These are phyloP conservation scores for Penicillium soppii DNA, from an alignment of 495 filamentous ascomycete genomes.

Conservation along the genomic window DNA sequence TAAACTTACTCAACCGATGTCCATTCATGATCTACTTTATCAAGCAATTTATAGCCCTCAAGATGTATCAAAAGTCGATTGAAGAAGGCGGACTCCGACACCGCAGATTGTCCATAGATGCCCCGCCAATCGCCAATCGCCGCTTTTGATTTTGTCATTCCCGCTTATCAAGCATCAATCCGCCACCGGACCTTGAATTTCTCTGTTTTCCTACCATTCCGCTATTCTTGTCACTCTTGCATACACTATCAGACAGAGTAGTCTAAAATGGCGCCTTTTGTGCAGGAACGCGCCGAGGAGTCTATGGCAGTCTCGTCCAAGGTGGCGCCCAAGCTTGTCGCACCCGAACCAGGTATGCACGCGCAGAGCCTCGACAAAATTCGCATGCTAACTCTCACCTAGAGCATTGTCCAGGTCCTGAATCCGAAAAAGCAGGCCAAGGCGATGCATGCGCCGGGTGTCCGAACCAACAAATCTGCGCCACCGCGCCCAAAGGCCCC, in stretches of 20 bases:
- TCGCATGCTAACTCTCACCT: conserved; percentile 4
- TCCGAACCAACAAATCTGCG: conserved; percentile 94
- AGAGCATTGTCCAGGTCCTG: conserved; percentile 95
- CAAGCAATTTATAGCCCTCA: no score
- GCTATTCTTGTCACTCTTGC: conserved; percentile 1
- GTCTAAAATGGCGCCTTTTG: conserved; percentile 61
- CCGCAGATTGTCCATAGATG: conserved; percentile 16
- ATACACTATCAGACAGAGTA: background rate
- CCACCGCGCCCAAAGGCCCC: conserved; percentile 89
- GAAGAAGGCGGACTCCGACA: conserved; percentile 18
- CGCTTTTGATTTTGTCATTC: conserved; percentile 34
- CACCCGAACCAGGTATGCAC: conserved; percentile 76
- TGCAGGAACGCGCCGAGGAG: conserved; percentile 65
- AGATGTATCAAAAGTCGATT: background rate
- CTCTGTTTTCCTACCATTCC: background rate
- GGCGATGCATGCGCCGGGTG: conserved; percentile 89
- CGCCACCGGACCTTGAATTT: conserved; percentile 28
- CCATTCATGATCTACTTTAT: no score
- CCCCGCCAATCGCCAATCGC: conserved; percentile 35
- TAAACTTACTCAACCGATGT: no score
- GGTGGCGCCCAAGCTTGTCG: conserved; percentile 74
- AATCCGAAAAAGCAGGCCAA: conserved; percentile 80
- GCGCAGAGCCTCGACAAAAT: conserved; percentile 4
- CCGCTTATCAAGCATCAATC: conserved; percentile 41
- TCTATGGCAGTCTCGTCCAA: conserved; percentile 70